phyloP scores from a whole-genome alignment of 345 rosid species.

The Pelargonium nanum region DNA sequence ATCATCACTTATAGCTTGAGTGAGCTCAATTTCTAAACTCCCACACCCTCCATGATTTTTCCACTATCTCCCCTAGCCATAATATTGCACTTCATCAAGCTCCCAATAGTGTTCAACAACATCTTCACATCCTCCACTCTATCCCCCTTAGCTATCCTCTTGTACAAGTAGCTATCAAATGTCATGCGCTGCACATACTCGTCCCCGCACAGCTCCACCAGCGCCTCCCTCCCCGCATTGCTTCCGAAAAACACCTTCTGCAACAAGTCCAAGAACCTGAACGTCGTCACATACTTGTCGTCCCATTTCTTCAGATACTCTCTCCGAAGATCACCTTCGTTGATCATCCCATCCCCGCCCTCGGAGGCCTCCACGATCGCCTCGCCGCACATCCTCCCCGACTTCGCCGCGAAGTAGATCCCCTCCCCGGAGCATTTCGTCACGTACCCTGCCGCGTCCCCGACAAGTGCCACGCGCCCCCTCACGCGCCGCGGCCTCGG shows the following conservation, averaged over 20 bases:
- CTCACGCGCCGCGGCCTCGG: constrained; percentile 40
- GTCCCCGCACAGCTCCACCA: constrained; percentile 58
- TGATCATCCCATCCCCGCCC: constrained; percentile 31
- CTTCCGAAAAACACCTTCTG: constrained; percentile 44
- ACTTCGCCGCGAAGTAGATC: constrained; percentile 63
- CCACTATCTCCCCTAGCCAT: constrained; percentile 17
- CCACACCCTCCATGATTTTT: constrained; percentile 14
- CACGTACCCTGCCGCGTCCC: constrained; percentile 67
- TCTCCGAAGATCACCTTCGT: constrained; percentile 46
- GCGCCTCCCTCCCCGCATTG: constrained; percentile 41
- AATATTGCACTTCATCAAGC: constrained; percentile 35
- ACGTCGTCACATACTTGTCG: constrained; percentile 26
- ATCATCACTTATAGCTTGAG: too few species aligned
- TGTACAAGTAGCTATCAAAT: constrained; percentile 59
- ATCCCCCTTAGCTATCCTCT: constrained; percentile 35
- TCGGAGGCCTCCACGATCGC: constrained; percentile 52
- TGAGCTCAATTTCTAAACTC: too few species aligned
- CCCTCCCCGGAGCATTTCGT: constrained; percentile 63
- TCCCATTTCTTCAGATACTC: constrained; percentile 55
- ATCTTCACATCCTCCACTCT: constrained; percentile 38
- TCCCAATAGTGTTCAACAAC: constrained; percentile 30
- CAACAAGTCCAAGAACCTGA: constrained; percentile 43
- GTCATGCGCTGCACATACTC: constrained; percentile 69
- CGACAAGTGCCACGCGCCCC: constrained; percentile 53
- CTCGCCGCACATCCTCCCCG: constrained; percentile 55